These are phyloP conservation scores for Cordyceps militaris DNA, from an alignment of 2,329 filamentous ascomycete species.

Conservation along the genomic window DNA sequence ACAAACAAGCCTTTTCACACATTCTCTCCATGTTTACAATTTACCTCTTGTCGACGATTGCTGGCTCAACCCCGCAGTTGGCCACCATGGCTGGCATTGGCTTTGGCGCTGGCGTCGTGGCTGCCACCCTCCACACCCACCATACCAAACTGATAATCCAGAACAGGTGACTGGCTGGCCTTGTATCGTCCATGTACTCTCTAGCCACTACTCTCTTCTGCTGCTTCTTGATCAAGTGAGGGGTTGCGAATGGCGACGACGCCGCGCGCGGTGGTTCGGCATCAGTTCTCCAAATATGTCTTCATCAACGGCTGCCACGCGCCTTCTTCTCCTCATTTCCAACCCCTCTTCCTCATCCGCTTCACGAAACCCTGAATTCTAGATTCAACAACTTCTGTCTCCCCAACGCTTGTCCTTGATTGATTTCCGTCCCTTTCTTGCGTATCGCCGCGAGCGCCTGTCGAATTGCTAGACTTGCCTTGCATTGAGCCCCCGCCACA, in stretches of 20 bases:
- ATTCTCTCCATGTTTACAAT: not conserved
- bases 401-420: not conserved
- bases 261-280: constrained; percentile 4
- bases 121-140: constrained; percentile 10
- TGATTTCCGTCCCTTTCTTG: not conserved
- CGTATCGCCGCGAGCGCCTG: not conserved
- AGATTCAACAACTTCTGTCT: not conserved
- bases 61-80: constrained; percentile 9
- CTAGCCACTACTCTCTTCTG: not conserved
- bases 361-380: not conserved
- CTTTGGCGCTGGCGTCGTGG: constrained; percentile 4
- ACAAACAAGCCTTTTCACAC: not conserved
- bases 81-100: constrained; percentile 4
- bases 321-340: constrained; percentile 10
- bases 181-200: constrained; percentile 6
- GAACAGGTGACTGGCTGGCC: constrained; percentile 7
- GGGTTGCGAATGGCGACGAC: not conserved
- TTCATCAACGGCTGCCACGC: not conserved
- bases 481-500: not conserved
- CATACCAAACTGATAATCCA: constrained; percentile 8
- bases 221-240: not conserved
- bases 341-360: not conserved
- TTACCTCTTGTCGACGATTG: not conserved
- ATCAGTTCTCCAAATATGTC: constrained; percentile 10
- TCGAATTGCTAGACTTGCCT: not conserved